Percentiles rank a stretch among this genome's conserved stretches.
phyloP scores from a whole-genome alignment of 305 asterid genomes.

The Plantago rigida region DNA sequence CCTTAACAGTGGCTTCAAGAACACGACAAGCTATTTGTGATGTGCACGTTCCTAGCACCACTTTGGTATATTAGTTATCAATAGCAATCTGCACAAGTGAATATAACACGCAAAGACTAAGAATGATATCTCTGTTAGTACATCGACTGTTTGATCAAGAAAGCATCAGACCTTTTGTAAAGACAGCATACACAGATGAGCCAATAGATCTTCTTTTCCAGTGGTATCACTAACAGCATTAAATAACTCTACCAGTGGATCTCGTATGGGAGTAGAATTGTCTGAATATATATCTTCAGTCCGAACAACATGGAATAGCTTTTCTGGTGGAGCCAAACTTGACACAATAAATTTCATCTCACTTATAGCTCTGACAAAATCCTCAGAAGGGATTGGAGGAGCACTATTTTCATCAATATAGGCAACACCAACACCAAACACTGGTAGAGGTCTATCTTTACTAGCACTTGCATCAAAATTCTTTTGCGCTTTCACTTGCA shows the following conservation, averaged over 20 bases:
- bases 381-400: slow-evolving; percentile 31
- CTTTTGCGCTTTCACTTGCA: slow-evolving; percentile 67
- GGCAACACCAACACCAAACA: slow-evolving; percentile 81
- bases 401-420: slow-evolving; percentile 53
- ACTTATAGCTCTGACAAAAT: slow-evolving; percentile 35
- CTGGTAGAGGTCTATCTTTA: slow-evolving; percentile 63
- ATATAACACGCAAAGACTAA: slow-evolving; percentile 19
- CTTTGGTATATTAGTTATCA: slow-evolving; percentile 71
- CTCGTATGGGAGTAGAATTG: slow-evolving; percentile 37
- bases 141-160: slow-evolving; percentile 19
- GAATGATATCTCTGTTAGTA: slow-evolving; percentile 2
- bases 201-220: slow-evolving; percentile 74
- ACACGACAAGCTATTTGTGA: slow-evolving; percentile 49
- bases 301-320: slow-evolving; percentile 47
- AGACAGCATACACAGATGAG: slow-evolving; percentile 50
- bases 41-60: slow-evolving; percentile 58
- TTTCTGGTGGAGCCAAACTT: slow-evolving; percentile 55
- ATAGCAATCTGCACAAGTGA: slow-evolving; percentile 52
- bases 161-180: slow-evolving; percentile 38
- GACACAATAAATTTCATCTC: slow-evolving; percentile 59
- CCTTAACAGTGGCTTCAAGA: slow-evolving; percentile 94
- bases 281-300: slow-evolving; percentile 48
- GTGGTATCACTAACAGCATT: slow-evolving; percentile 51
- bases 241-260: slow-evolving; percentile 41
- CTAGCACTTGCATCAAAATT: slow-evolving; percentile 77